A percentile compares a stretch with the other conserved stretches of the same genome.
phyloP scores from a whole-genome alignment of 2,329 filamentous ascomycete genomes.

The Neobulgaria alba region DNA sequence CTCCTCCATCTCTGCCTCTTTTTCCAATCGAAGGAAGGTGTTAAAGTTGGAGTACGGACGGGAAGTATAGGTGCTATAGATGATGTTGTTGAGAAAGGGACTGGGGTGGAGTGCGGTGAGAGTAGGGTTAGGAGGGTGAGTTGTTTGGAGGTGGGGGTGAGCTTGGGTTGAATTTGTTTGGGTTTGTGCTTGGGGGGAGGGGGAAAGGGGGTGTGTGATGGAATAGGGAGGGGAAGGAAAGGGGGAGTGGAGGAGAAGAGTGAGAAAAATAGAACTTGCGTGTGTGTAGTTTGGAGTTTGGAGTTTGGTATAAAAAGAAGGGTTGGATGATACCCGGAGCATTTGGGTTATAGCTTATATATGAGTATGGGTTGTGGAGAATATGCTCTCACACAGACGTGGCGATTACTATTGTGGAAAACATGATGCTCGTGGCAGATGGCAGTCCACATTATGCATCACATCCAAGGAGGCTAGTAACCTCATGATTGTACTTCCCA shows the following conservation, averaged over 20 bases:
- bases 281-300: too few species aligned
- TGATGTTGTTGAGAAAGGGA: slow-evolving; percentile 23
- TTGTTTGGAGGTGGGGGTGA: slow-evolving; percentile 25
- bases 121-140: slow-evolving; percentile 18
- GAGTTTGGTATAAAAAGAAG: too few species aligned
- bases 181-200: neutral
- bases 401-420: too few species aligned
- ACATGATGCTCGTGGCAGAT: too few species aligned
- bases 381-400: too few species aligned
- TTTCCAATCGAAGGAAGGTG: slow-evolving; percentile 21
- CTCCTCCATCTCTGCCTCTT: slow-evolving; percentile 21
- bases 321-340: too few species aligned
- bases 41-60: slow-evolving; percentile 24
- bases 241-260: neutral
- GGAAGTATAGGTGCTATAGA: slow-evolving; percentile 28
- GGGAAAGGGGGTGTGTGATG: neutral
- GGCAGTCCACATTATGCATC: too few species aligned
- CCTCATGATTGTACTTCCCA: too few species aligned
- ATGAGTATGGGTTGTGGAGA: too few species aligned
- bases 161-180: slow-evolving; percentile 15
- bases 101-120: slow-evolving; percentile 10
- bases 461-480: too few species aligned
- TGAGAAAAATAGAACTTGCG: neutral
- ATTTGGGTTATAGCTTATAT: too few species aligned
- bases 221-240: neutral